Conservation (phyloP, 768 basidiomycete species). For the Punctularia strigosozonata region DNA sequence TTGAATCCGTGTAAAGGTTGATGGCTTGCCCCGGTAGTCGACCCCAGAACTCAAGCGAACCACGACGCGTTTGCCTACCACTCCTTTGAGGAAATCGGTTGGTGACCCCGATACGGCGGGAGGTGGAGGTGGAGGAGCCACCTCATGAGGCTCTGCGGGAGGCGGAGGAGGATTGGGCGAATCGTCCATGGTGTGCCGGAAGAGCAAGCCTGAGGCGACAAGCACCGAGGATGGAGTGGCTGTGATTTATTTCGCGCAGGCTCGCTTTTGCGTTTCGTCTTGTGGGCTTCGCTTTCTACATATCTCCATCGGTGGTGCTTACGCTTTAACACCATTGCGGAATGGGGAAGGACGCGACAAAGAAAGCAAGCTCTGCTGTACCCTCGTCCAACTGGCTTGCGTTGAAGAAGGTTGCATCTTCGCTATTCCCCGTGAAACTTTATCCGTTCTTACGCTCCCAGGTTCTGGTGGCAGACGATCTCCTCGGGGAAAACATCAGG, state of each 20-base stretch:
- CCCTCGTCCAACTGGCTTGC: constrained; percentile 53
- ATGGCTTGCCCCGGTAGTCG: constrained; percentile 84
- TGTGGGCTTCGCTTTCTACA: no score
- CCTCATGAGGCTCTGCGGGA: constrained; percentile 29
- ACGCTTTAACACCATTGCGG: no score
- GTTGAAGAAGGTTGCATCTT: constrained; percentile 33
- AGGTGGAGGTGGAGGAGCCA: constrained; percentile 40
- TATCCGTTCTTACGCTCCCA: constrained; percentile 7
- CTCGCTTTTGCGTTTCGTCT: no score
- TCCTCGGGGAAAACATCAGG: not conserved
- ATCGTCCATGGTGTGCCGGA: constrained; percentile 22
- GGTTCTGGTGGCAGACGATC: not conserved
- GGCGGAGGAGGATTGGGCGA: constrained; percentile 20
- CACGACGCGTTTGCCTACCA: constrained; percentile 92
- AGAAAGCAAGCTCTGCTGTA: no score
- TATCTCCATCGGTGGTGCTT: no score
- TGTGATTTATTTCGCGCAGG: no score
- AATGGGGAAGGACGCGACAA: no score
- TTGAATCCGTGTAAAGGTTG: no score
- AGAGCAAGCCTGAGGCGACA: no score
- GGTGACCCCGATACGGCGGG: constrained; percentile 59
- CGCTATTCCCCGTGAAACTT: constrained; percentile 4
- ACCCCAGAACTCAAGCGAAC: constrained; percentile 87
- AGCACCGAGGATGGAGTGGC: no score
- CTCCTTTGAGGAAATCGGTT: constrained; percentile 87